Evolutionary conservation across 768 basidiomycete species (phyloP).

Genomic region (Hypholoma fasciculare): DNA sequence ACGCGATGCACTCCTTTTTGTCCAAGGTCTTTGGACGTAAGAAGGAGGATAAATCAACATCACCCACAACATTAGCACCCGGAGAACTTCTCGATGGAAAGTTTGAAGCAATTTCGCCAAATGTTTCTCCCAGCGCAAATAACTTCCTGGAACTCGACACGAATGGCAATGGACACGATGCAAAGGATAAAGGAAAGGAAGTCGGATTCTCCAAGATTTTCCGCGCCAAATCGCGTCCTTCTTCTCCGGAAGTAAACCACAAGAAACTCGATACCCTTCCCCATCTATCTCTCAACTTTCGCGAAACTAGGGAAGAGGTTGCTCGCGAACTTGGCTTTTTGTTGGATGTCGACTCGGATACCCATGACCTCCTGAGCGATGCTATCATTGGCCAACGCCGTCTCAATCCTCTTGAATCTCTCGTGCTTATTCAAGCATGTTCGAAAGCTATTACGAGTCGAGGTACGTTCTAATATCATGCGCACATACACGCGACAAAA

Average conservation of each 20-base stretch:
- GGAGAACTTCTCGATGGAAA: constrained; percentile 66
- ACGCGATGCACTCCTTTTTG: constrained; percentile 67
- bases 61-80: constrained; percentile 29
- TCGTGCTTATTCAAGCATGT: constrained; percentile 65
- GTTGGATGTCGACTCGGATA: constrained; percentile 60
- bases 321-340: constrained; percentile 53
- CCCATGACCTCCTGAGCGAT: constrained; percentile 48
- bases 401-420: constrained; percentile 62
- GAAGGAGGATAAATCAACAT: constrained; percentile 57
- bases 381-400: constrained; percentile 55
- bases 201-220: constrained; percentile 46
- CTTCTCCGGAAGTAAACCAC: constrained; percentile 32
- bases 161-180: constrained; percentile 24
- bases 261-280: constrained; percentile 42
- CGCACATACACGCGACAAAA: not conserved
- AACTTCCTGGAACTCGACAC: constrained; percentile 36
- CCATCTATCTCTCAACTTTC: constrained; percentile 63
- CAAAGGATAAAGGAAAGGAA: constrained; percentile 34
- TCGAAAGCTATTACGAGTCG: constrained; percentile 63
- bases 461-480: constrained; percentile 44
- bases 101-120: constrained; percentile 69
- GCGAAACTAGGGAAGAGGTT: constrained; percentile 49
- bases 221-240: constrained; percentile 43
- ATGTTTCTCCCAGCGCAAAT: constrained; percentile 37
- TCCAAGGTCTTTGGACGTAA: constrained; percentile 79